Percentiles rank a stretch among this genome's conserved stretches.
Conservation (phyloP, 2,329 filamentous ascomycete genomes). For the Colletotrichum eremochloae region DNA sequence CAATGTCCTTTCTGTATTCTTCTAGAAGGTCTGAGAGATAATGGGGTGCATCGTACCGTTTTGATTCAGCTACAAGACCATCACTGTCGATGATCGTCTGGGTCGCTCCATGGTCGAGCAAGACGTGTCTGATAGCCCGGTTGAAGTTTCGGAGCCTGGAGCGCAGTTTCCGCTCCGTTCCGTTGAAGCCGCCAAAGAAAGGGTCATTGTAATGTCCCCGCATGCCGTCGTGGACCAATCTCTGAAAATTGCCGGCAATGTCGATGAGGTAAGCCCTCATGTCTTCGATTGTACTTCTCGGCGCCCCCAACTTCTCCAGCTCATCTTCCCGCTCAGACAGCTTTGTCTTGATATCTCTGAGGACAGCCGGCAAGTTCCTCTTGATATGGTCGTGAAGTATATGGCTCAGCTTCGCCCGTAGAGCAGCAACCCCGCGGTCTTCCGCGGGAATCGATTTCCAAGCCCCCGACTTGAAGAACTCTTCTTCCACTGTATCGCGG, state of each 20-base stretch:
- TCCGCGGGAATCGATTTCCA: slow-evolving; percentile 50
- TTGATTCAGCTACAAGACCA: not conserved
- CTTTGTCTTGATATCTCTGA: slow-evolving; percentile 46
- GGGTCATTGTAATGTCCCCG: slow-evolving; percentile 50
- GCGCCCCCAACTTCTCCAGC: slow-evolving; percentile 43
- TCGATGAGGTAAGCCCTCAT: slow-evolving; percentile 52
- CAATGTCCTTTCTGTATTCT: slow-evolving; percentile 47
- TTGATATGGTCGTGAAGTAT: slow-evolving; percentile 50
- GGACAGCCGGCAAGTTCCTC: slow-evolving; percentile 46
- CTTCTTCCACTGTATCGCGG: slow-evolving; percentile 50
- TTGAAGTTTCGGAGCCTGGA: slow-evolving; percentile 50
- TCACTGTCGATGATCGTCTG: slow-evolving; percentile 33
- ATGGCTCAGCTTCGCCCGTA: slow-evolving; percentile 52
- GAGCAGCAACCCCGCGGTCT: slow-evolving; percentile 48
- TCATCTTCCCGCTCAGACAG: slow-evolving; percentile 44
- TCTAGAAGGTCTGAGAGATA: slow-evolving; percentile 50
- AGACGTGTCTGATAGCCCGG: slow-evolving; percentile 47
- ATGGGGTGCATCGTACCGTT: slow-evolving; percentile 34
- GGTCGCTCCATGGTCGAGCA: too few species aligned
- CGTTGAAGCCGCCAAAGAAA: slow-evolving; percentile 52
- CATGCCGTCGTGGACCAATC: slow-evolving; percentile 48
- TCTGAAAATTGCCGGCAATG: slow-evolving; percentile 54
- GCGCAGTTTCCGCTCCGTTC: slow-evolving; percentile 46
- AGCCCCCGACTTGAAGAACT: slow-evolving; percentile 49
- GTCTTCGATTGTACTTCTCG: slow-evolving; percentile 45